Evolutionary conservation across 139 green algal genomes (phyloP).

Genomic region (Chlamydomonas eustigma): DNA sequence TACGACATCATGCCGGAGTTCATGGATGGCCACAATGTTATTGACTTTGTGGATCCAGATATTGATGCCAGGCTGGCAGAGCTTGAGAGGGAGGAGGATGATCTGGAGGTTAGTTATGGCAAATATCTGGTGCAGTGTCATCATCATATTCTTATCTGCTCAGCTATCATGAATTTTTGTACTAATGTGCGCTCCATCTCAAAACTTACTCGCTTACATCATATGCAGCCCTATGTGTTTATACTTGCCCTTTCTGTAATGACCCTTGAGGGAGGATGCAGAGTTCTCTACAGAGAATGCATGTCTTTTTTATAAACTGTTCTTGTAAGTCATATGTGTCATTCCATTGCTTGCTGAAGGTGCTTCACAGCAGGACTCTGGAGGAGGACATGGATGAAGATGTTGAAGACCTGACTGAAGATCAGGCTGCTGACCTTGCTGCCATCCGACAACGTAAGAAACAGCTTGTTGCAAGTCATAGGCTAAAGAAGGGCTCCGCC

Average conservation of each 20-base stretch:
- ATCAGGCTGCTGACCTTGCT: slow-evolving; percentile 67
- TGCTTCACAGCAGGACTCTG: slow-evolving; percentile 28
- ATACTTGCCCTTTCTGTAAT: too few relatives aligned
- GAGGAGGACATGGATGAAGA: slow-evolving; percentile 42
- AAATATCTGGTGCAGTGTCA: too few relatives aligned
- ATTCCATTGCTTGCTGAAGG: slow-evolving; percentile 13
- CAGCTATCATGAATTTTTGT: too few relatives aligned
- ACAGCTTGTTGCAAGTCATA: slow-evolving; percentile 66
- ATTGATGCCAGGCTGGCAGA: slow-evolving; percentile 92
- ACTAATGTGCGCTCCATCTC: too few relatives aligned
- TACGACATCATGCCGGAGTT: slow-evolving; percentile 98
- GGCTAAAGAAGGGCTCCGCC: slow-evolving; percentile 62
- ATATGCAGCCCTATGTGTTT: too few relatives aligned
- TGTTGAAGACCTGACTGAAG: slow-evolving; percentile 65
- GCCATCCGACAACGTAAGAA: slow-evolving; percentile 73
- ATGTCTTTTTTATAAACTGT: too few relatives aligned
- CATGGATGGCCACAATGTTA: slow-evolving; percentile 93
- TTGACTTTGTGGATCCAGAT: slow-evolving; percentile 96
- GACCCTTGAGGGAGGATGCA: too few relatives aligned
- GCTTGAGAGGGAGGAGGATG: slow-evolving; percentile 81
- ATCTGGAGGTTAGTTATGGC: slow-evolving; percentile 29
- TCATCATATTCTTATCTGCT: too few relatives aligned
- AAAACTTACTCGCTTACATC: too few relatives aligned
- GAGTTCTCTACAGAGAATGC: too few relatives aligned
- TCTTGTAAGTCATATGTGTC: background rate